phyloP scores from a whole-genome alignment of 1,284 basidiomycete species.

The Sphagnurus paluster region DNA sequence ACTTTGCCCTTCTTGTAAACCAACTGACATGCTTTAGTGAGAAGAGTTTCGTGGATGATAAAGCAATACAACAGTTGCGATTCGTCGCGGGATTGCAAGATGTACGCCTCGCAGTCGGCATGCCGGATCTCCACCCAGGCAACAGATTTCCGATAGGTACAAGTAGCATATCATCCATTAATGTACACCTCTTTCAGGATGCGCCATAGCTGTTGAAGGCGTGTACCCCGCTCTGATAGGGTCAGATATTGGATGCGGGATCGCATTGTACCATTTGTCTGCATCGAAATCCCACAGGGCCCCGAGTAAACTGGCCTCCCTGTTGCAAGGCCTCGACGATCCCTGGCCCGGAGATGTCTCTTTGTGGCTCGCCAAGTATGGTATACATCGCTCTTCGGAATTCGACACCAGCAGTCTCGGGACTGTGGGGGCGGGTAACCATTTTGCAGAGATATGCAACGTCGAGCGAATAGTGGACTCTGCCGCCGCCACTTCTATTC shows the following conservation, averaged over 20 bases:
- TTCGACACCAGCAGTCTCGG: slow-evolving; percentile 34
- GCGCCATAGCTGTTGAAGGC: slow-evolving; percentile 33
- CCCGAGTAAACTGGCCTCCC: slow-evolving; percentile 27
- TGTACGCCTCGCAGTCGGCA: slow-evolving; percentile 30
- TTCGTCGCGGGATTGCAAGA: slow-evolving; percentile 27
- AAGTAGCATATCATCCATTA: not conserved
- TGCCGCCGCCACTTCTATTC: slow-evolving; percentile 22
- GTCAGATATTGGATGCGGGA: slow-evolving; percentile 39
- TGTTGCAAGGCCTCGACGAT: slow-evolving; percentile 4
- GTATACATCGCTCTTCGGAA: slow-evolving; percentile 27
- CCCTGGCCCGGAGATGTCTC: slow-evolving; percentile 18
- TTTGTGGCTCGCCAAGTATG: slow-evolving; percentile 33
- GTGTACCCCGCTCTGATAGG: slow-evolving; percentile 40
- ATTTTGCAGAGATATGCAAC: slow-evolving; percentile 38
- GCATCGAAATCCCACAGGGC: slow-evolving; percentile 21
- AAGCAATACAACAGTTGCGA: slow-evolving; percentile 34
- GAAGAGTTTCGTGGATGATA: slow-evolving; percentile 32
- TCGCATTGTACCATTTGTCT: slow-evolving; percentile 34
- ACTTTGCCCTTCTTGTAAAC: not conserved
- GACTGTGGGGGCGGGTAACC: slow-evolving; percentile 37
- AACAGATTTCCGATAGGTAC: slow-evolving; percentile 33
- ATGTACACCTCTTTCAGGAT: slow-evolving; percentile 20
- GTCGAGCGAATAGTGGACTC: slow-evolving; percentile 32
- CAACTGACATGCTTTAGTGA: slow-evolving; percentile 8
- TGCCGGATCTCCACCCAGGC: slow-evolving; percentile 41